Conservation (phyloP, 176 grass and related monocot genomes). For the Neostapfia colusana region DNA sequence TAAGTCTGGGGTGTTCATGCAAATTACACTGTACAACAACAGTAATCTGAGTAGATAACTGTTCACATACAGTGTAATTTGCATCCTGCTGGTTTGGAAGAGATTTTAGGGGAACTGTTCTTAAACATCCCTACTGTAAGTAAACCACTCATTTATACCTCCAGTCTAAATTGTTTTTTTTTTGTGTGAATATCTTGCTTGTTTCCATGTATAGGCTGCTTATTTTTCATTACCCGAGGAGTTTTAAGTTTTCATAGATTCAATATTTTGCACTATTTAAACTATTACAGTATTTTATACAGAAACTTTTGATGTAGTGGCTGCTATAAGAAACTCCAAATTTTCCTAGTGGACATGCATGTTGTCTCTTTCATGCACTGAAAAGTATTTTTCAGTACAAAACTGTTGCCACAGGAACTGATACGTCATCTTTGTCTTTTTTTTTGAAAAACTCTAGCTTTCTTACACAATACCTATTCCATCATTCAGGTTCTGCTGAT, state of each 20-base stretch:
- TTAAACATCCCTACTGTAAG: not conserved
- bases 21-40: not conserved
- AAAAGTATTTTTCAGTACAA: not conserved
- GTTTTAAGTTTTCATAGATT: constrained; percentile 1
- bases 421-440: constrained; percentile 20
- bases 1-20: not conserved
- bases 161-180: not conserved
- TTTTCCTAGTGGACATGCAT: not conserved
- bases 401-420: not conserved
- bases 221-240: not conserved
- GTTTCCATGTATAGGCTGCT: not conserved
- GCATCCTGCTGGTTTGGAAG: not conserved
- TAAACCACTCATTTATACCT: not conserved
- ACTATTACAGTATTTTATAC: constrained; percentile 1
- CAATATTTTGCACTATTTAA: not conserved
- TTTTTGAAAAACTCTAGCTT: constrained; percentile 22
- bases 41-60: not conserved
- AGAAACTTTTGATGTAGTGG: constrained; percentile 3
- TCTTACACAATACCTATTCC: constrained; percentile 25
- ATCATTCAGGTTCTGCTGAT: constrained; percentile 80
- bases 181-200: not conserved
- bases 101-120: not conserved
- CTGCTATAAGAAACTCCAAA: constrained; percentile 27
- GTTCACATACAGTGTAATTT: not conserved
- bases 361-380: not conserved